These are phyloP conservation scores for Leccinum colubrinum DNA, from an alignment of 1,284 basidiomycete genomes.

Conservation along the genomic window DNA sequence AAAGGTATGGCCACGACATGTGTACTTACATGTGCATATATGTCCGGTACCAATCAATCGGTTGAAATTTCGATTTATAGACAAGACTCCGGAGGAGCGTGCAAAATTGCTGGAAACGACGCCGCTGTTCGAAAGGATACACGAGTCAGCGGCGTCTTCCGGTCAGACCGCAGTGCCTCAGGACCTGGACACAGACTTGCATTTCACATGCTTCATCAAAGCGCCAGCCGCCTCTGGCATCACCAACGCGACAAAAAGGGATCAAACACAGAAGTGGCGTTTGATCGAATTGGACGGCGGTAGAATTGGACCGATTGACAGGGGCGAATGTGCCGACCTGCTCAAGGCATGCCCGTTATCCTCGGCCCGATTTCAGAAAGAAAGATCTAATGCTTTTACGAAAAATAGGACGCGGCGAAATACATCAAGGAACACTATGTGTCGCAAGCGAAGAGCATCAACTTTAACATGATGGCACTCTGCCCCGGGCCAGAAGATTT, in stretches of 20 bases:
- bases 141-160: constrained; percentile 62
- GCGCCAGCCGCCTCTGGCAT: constrained; percentile 42
- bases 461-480: constrained; percentile 56
- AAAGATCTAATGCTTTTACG: neutral
- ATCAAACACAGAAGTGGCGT: constrained; percentile 34
- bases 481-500: constrained; percentile 26
- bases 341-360: constrained; percentile 44
- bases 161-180: constrained; percentile 65
- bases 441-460: constrained; percentile 48
- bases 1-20: constrained; percentile 40
- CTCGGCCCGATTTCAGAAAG: neutral
- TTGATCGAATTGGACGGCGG: constrained; percentile 84
- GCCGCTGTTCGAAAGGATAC: constrained; percentile 73
- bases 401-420: constrained; percentile 61
- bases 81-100: constrained; percentile 66
- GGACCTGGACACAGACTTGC: constrained; percentile 67
- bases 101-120: constrained; percentile 75
- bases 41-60: neutral
- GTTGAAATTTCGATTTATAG: constrained; percentile 31
- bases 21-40: neutral
- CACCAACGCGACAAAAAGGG: constrained; percentile 7
- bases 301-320: constrained; percentile 74
- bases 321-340: constrained; percentile 63
- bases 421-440: constrained; percentile 69
- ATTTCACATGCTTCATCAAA: constrained; percentile 84